Evolutionary conservation across 805 yeast genomes (phyloP).

Genomic region (Nakazawaea ambrosiae): DNA sequence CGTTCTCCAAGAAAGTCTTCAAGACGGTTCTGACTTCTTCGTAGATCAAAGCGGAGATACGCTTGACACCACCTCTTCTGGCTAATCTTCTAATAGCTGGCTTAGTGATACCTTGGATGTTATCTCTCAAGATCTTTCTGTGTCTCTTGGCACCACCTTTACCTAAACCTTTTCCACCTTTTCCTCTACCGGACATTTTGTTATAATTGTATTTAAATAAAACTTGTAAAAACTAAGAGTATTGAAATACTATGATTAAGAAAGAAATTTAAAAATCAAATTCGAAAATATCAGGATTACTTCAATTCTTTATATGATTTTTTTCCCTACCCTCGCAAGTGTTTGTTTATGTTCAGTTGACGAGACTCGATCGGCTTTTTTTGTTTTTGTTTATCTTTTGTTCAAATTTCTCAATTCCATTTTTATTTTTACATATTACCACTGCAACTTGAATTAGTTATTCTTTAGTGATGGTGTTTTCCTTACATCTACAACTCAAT

Average conservation of each 20-base stretch:
- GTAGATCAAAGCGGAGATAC: constrained; percentile 97
- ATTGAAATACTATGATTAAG: constrained; percentile 11
- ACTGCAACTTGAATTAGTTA: too few relatives aligned
- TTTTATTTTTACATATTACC: too few relatives aligned
- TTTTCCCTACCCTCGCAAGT: too few relatives aligned
- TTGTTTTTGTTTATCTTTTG: too few relatives aligned
- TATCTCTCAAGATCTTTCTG: constrained; percentile 98
- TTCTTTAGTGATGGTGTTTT: too few relatives aligned
- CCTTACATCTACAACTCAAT: too few relatives aligned
- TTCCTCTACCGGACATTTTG: constrained; percentile 97
- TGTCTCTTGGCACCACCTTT: constrained; percentile 99
- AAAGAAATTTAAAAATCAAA: constrained; percentile 2
- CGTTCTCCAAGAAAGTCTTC: constrained; percentile 92
- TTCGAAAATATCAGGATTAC: not conserved
- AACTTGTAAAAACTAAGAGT: constrained; percentile 11
- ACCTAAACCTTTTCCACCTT: constrained; percentile 99
- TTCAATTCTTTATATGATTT: too few relatives aligned
- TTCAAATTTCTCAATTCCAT: too few relatives aligned
- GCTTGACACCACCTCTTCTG: constrained; percentile 99
- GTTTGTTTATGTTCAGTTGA: too few relatives aligned
- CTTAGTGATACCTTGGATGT: constrained; percentile 99
- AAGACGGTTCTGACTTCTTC: constrained; percentile 98
- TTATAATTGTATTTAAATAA: constrained; percentile 15
- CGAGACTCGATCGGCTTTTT: too few relatives aligned
- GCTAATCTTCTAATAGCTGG: constrained; percentile 99